phyloP scores from a whole-genome alignment of 768 basidiomycete species.

The Mycena galericulata region DNA sequence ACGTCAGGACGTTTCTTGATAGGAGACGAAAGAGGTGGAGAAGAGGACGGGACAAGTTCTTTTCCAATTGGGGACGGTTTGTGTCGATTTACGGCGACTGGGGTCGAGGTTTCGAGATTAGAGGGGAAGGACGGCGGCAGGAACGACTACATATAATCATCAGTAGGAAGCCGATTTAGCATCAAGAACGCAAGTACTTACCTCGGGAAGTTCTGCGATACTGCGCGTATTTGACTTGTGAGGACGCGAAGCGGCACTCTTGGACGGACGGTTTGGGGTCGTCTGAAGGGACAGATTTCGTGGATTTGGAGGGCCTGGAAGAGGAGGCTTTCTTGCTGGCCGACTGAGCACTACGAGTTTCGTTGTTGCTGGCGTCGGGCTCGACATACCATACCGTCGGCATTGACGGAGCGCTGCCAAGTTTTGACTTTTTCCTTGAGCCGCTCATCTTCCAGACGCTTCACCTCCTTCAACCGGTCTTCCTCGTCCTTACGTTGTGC shows the following conservation, averaged over 20 bases:
- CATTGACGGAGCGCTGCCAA: slow-evolving; percentile 25
- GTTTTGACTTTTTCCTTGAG: slow-evolving; percentile 35
- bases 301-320: not conserved
- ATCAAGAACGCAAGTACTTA: slow-evolving; percentile 24
- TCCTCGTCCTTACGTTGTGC: slow-evolving; percentile 25
- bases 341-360: not conserved
- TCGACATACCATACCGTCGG: too few relatives aligned
- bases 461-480: slow-evolving; percentile 46
- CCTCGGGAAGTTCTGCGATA: slow-evolving; percentile 44
- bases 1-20: not conserved
- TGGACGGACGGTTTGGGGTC: not conserved
- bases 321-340: not conserved
- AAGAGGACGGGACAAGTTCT: slow-evolving; percentile 43
- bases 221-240: slow-evolving; percentile 11
- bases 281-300: not conserved
- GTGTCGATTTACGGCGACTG: slow-evolving; percentile 44
- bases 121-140: slow-evolving; percentile 69
- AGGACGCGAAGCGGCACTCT: not conserved
- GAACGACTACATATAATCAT: slow-evolving; percentile 49
- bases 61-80: slow-evolving; percentile 62
- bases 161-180: slow-evolving; percentile 10
- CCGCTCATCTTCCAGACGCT: slow-evolving; percentile 48
- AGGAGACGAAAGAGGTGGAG: slow-evolving; percentile 30
- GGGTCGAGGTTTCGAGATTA: slow-evolving; percentile 66
- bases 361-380: not conserved